Conservation (phyloP, 2,329 filamentous ascomycete genomes). For the Fusarium sp. region DNA sequence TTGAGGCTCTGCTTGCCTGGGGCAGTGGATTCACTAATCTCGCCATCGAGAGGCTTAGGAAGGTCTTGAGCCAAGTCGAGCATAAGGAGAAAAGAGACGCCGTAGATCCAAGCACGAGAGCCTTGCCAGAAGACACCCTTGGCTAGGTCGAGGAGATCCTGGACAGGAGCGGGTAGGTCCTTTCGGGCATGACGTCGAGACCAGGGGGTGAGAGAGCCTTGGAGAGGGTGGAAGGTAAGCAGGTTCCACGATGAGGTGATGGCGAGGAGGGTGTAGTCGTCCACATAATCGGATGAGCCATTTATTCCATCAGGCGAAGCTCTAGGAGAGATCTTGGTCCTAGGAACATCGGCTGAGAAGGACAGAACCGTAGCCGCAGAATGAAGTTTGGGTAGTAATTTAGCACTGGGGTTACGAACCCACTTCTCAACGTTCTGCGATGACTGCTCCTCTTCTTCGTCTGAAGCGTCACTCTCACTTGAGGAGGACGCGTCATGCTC, state of each 20-base stretch:
- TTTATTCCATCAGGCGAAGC: conserved; percentile 35
- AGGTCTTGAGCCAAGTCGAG: conserved; percentile 83
- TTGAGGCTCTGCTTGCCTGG: conserved; percentile 54
- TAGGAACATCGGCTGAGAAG: conserved; percentile 65
- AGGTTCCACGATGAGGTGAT: conserved; percentile 70
- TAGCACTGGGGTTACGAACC: conserved; percentile 76
- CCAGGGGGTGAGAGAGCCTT: conserved; percentile 84
- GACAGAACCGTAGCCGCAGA: conserved; percentile 73
- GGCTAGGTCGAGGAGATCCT: conserved; percentile 77
- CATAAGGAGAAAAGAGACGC: conserved; percentile 89
- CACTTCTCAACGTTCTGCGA: conserved; percentile 65
- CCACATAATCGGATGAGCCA: conserved; percentile 41
- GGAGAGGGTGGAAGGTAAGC: conserved; percentile 80
- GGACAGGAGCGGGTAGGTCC: conserved; percentile 78
- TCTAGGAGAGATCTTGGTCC: conserved; percentile 39
- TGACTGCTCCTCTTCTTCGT: conserved; percentile 57
- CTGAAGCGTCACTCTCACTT: conserved; percentile 53
- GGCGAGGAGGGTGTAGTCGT: conserved; percentile 63
- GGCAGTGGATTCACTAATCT: conserved; percentile 40
- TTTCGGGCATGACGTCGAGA: conserved; percentile 82
- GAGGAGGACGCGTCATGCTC: conserved; percentile 48
- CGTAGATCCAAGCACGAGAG: conserved; percentile 85
- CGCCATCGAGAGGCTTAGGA: conserved; percentile 43
- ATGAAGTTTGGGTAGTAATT: conserved; percentile 74
- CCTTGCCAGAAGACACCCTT: conserved; percentile 89